These are phyloP conservation scores for Dryas octopetala DNA, from an alignment of 306 rosid species.

Conservation along the genomic window DNA sequence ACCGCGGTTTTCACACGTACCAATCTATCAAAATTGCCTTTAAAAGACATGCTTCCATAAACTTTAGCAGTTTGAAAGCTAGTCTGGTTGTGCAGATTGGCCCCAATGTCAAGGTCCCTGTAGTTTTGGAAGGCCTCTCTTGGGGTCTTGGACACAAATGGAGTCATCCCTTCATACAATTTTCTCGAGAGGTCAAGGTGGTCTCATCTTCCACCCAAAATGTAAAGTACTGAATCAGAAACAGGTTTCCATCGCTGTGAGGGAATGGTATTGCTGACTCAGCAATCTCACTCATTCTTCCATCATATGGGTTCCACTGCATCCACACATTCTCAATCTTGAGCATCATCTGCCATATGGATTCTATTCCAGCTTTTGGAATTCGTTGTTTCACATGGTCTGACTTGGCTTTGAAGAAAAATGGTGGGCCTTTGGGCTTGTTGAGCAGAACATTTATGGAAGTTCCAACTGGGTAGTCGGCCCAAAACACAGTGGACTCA, in stretches of 20 bases:
- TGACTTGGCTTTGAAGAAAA: constrained; percentile 2
- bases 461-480: background rate
- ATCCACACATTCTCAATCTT: background rate
- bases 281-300: constrained; percentile 44
- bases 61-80: constrained; percentile 1
- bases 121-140: constrained; percentile 32
- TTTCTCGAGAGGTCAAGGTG: constrained; percentile 25
- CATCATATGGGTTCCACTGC: constrained; percentile 18
- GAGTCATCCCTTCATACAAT: constrained; percentile 23
- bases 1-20: constrained; percentile 23
- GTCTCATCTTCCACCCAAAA: constrained; percentile 18
- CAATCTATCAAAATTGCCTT: constrained; percentile 26
- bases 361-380: constrained; percentile 4
- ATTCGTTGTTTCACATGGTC: constrained; percentile 24
- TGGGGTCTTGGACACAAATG: constrained; percentile 22
- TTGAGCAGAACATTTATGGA: background rate
- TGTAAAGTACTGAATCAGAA: background rate
- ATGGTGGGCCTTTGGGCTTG: background rate
- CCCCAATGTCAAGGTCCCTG: constrained; percentile 34
- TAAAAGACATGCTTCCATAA: constrained; percentile 32
- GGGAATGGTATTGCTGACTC: constrained; percentile 40
- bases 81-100: background rate
- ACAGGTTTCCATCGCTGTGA: constrained; percentile 44
- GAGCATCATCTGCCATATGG: constrained; percentile 5
- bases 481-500: constrained; percentile 2